phyloP scores from a whole-genome alignment of 2,329 filamentous ascomycete genomes.

The Trichophaea hybrida region DNA sequence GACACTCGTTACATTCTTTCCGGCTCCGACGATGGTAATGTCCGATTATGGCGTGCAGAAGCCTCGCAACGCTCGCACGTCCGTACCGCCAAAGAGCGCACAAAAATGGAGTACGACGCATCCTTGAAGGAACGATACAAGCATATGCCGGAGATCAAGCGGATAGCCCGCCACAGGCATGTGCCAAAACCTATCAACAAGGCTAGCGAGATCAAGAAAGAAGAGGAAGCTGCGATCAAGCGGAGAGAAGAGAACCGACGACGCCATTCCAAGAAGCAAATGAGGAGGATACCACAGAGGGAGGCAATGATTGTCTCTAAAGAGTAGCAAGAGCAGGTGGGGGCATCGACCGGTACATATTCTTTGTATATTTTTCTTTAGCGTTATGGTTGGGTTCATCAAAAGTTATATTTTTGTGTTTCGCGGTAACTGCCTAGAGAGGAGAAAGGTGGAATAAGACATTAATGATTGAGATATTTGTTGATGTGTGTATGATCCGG shows the following conservation, averaged over 20 bases:
- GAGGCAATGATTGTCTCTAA: slow-evolving; percentile 79
- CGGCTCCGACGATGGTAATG: slow-evolving; percentile 86
- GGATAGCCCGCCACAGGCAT: slow-evolving; percentile 83
- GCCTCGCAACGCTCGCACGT: slow-evolving; percentile 72
- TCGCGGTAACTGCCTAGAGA: too few relatives aligned
- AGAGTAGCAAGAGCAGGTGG: slow-evolving; percentile 33
- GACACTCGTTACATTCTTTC: slow-evolving; percentile 82
- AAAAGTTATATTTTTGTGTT: neutral
- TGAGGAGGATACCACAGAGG: slow-evolving; percentile 55
- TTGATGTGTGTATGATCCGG: too few relatives aligned
- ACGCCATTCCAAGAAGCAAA: slow-evolving; percentile 74
- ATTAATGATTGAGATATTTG: too few relatives aligned
- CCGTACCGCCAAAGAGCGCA: slow-evolving; percentile 69
- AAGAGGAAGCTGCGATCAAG: slow-evolving; percentile 64
- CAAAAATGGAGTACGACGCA: slow-evolving; percentile 83
- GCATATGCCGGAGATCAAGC: slow-evolving; percentile 90
- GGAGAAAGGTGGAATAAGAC: neutral
- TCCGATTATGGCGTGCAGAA: slow-evolving; percentile 75
- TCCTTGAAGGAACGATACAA: slow-evolving; percentile 69
- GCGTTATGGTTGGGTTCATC: too few relatives aligned
- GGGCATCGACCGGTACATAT: too few relatives aligned
- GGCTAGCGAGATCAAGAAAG: slow-evolving; percentile 64
- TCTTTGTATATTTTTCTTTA: too few relatives aligned
- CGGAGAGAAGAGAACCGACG: slow-evolving; percentile 86
- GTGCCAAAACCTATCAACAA: slow-evolving; percentile 86